These are phyloP conservation scores for Candida mattraensis DNA, from an alignment of 805 yeast genomes.

Conservation along the genomic window DNA sequence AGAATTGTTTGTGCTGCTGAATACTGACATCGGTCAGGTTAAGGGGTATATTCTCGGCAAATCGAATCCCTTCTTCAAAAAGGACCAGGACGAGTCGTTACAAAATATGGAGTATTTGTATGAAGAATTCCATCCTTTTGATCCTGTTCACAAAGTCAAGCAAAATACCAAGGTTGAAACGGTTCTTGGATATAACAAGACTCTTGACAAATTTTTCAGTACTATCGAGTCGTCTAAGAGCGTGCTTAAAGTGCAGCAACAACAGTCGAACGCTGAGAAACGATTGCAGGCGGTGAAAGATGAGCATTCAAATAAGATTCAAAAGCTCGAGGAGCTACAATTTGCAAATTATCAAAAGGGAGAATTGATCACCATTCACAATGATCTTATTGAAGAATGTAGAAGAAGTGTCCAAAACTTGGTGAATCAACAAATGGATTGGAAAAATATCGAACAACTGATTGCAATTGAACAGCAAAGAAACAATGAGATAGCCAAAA, in stretches of 20 bases:
- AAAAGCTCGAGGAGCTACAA: slow-evolving; percentile 63
- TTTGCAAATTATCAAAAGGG: slow-evolving; percentile 67
- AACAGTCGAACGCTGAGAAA: slow-evolving; percentile 71
- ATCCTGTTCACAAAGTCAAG: slow-evolving; percentile 38
- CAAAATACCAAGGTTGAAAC: slow-evolving; percentile 39
- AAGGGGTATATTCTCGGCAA: slow-evolving; percentile 66
- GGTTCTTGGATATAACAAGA: slow-evolving; percentile 69
- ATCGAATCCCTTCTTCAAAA: slow-evolving; percentile 51
- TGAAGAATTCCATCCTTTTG: slow-evolving; percentile 57
- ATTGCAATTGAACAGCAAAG: slow-evolving; percentile 67
- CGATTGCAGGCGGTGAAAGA: slow-evolving; percentile 71
- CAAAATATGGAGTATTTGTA: slow-evolving; percentile 41
- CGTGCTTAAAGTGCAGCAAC: slow-evolving; percentile 71
- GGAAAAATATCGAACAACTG: slow-evolving; percentile 82
- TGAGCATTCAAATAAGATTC: slow-evolving; percentile 71
- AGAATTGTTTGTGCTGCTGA: slow-evolving; percentile 40
- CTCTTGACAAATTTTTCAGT: slow-evolving; percentile 83
- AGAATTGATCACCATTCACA: slow-evolving; percentile 64
- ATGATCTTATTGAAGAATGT: slow-evolving; percentile 71
- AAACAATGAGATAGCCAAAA: slow-evolving; percentile 61
- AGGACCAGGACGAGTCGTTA: slow-evolving; percentile 35
- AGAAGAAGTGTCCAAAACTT: slow-evolving; percentile 63
- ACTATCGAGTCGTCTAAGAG: slow-evolving; percentile 80
- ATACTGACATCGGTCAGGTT: slow-evolving; percentile 34
- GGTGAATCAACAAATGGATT: slow-evolving; percentile 85